These are phyloP conservation scores for Castanospermum australe DNA, from an alignment of 306 rosid genomes.

Conservation along the genomic window DNA sequence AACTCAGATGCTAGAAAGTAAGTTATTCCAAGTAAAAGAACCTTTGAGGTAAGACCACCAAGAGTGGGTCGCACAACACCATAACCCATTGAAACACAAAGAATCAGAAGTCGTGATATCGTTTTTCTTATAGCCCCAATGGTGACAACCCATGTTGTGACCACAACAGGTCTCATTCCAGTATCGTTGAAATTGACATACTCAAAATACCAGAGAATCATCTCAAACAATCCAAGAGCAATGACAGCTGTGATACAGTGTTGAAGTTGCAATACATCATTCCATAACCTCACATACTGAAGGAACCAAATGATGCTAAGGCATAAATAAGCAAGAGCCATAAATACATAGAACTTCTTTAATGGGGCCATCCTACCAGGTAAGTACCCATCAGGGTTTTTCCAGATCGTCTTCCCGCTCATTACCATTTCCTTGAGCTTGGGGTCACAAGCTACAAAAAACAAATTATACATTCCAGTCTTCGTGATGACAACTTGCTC, in stretches of 20 bases:
- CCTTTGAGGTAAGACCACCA: constrained; percentile 97
- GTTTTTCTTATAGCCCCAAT: constrained; percentile 82
- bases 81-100: constrained; percentile 92
- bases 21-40: constrained; percentile 81
- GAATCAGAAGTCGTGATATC: constrained; percentile 77
- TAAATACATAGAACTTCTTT: constrained; percentile 72
- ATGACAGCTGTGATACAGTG: constrained; percentile 84
- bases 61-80: constrained; percentile 98
- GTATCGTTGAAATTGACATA: constrained; percentile 75
- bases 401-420: constrained; percentile 93
- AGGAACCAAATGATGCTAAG: constrained; percentile 75
- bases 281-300: constrained; percentile 91
- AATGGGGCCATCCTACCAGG: constrained; percentile 96
- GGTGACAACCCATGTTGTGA: constrained; percentile 92
- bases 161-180: constrained; percentile 71
- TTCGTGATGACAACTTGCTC: constrained; percentile 53
- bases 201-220: constrained; percentile 92
- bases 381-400: constrained; percentile 84
- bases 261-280: constrained; percentile 90
- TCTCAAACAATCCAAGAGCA: constrained; percentile 89
- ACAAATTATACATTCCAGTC: constrained; percentile 94
- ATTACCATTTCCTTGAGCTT: constrained; percentile 73
- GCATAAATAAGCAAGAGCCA: constrained; percentile 66
- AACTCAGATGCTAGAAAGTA: constrained; percentile 85
- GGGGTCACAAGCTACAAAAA: constrained; percentile 89